Conservation (phyloP, 345 rosid species). For the Pelargonium nanum region DNA sequence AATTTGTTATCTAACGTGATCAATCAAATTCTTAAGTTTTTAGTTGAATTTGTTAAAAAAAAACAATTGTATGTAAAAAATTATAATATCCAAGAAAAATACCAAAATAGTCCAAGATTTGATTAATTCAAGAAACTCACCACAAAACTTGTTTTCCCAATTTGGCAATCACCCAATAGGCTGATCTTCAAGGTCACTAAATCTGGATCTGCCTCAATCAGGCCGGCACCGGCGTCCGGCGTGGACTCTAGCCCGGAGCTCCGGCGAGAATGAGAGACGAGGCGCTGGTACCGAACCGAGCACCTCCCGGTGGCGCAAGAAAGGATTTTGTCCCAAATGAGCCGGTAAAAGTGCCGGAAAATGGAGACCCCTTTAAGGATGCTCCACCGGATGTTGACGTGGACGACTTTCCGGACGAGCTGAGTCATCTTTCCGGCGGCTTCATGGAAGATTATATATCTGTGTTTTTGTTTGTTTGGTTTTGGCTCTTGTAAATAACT, state of each 20-base stretch:
- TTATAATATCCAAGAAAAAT: neutral
- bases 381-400: slow-evolving; percentile 46
- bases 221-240: slow-evolving; percentile 10
- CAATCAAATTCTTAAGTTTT: too few relatives aligned
- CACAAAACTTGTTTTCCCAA: slow-evolving; percentile 87
- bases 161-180: slow-evolving; percentile 82
- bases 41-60: too few relatives aligned
- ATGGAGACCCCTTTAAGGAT: slow-evolving; percentile 42
- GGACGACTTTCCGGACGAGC: slow-evolving; percentile 40
- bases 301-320: slow-evolving; percentile 64
- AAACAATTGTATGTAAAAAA: neutral
- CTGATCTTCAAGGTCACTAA: slow-evolving; percentile 85
- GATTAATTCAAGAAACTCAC: slow-evolving; percentile 22
- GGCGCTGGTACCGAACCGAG: slow-evolving; percentile 32
- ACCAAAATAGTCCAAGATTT: neutral
- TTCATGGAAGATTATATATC: slow-evolving; percentile 23
- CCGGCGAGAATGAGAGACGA: slow-evolving; percentile 21
- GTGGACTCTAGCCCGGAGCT: slow-evolving; percentile 29
- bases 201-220: slow-evolving; percentile 49
- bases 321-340: slow-evolving; percentile 69
- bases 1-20: too few relatives aligned
- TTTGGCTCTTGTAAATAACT: slow-evolving; percentile 1
- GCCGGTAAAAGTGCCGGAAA: slow-evolving; percentile 51
- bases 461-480: too few relatives aligned
- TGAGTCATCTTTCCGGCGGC: slow-evolving; percentile 43